Conservation (phyloP, 176 grass and related monocot species). For the Calamus simplicifolius region DNA sequence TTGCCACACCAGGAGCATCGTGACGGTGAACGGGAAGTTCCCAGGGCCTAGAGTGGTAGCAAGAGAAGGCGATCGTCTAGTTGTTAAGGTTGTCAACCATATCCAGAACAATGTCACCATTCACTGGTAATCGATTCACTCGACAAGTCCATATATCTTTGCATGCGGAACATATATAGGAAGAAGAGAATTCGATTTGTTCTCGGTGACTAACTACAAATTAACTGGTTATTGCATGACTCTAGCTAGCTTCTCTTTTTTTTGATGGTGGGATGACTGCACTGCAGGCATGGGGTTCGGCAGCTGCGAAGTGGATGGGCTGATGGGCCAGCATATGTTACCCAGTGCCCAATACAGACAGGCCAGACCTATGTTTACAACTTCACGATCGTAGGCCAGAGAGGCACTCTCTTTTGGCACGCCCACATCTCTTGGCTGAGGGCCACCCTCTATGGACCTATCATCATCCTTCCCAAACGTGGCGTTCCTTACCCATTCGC, state of each 20-base stretch:
- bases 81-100: slow-evolving; percentile 56
- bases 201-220: too few species aligned
- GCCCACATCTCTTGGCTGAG: slow-evolving; percentile 60
- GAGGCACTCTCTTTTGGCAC: slow-evolving; percentile 63
- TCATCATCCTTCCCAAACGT: slow-evolving; percentile 45
- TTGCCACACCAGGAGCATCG: slow-evolving; percentile 46
- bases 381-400: slow-evolving; percentile 47
- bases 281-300: slow-evolving; percentile 51
- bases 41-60: slow-evolving; percentile 46
- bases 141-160: too few species aligned
- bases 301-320: slow-evolving; percentile 58
- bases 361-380: slow-evolving; percentile 51
- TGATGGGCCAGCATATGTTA: slow-evolving; percentile 61
- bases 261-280: not conserved
- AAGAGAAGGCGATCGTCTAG: slow-evolving; percentile 50
- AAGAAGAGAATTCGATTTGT: too few species aligned
- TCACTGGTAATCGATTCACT: slow-evolving; percentile 36
- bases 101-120: slow-evolving; percentile 50
- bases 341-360: slow-evolving; percentile 60
- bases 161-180: too few species aligned
- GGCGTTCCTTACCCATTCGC: slow-evolving; percentile 53
- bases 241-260: too few species aligned
- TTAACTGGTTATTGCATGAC: too few species aligned
- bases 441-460: slow-evolving; percentile 40
- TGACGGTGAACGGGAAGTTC: slow-evolving; percentile 59